Conservation (phyloP, 2,329 filamentous ascomycete genomes). For the Penicillium rolfsii region DNA sequence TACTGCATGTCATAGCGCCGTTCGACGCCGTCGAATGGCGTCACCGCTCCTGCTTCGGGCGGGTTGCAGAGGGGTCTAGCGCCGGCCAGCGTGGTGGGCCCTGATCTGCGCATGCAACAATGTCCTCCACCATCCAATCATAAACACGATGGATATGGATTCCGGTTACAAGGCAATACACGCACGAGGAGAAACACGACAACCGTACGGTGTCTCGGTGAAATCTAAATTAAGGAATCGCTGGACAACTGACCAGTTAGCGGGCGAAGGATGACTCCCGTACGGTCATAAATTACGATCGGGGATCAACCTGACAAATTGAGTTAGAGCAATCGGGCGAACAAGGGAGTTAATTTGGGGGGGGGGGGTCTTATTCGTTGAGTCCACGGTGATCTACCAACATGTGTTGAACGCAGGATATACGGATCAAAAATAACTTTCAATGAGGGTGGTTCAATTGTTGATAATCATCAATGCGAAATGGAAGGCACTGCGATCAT, state of each 20-base stretch:
- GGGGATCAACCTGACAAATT: constrained; percentile 11
- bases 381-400: neutral
- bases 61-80: constrained; percentile 28
- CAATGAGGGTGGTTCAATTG: neutral
- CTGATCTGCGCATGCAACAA: constrained; percentile 28
- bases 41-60: constrained; percentile 32
- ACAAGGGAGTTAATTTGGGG: neutral
- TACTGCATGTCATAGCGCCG: constrained; percentile 29
- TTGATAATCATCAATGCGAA: neutral
- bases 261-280: neutral
- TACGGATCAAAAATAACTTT: neutral
- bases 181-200: constrained; percentile 2
- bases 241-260: neutral
- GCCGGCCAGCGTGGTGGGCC: constrained; percentile 26
- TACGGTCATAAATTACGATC: neutral
- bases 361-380: neutral
- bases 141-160: neutral
- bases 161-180: constrained; percentile 19
- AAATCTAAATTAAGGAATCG: neutral
- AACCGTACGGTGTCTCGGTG: neutral
- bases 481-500: neutral
- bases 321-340: constrained; percentile 5
- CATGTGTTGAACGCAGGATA: neutral
- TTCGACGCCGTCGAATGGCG: constrained; percentile 25
- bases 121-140: constrained; percentile 12